These are phyloP conservation scores for Prunella vulgaris DNA, from an alignment of 257 asterid genomes.

Conservation along the genomic window DNA sequence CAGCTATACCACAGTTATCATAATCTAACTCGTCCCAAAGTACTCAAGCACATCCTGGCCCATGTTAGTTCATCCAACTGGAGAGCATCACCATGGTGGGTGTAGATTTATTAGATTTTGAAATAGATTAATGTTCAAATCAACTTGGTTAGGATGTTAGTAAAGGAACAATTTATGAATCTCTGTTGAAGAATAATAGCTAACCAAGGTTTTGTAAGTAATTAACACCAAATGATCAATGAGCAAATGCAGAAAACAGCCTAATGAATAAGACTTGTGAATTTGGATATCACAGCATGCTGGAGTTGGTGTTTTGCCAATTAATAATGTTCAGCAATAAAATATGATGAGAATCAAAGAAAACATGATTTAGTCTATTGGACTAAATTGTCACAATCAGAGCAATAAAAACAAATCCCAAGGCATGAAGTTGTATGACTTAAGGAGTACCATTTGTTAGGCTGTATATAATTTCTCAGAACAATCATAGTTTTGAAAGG, in stretches of 20 bases:
- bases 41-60: no score
- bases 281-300: background rate
- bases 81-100: background rate
- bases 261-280: background rate
- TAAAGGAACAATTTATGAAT: background rate
- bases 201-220: background rate
- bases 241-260: background rate
- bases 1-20: background rate
- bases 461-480: background rate
- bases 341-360: background rate
- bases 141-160: no score
- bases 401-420: background rate
- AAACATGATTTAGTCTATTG: background rate
- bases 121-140: no score
- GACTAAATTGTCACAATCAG: background rate
- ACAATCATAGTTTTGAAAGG: no score
- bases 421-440: background rate
- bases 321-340: background rate
- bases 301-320: background rate
- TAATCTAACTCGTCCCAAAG: background rate
- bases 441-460: background rate
- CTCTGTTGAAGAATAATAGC: background rate
- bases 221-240: background rate
- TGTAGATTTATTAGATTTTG: no score
- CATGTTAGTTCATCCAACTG: no score